Percentiles rank a stretch among this genome's conserved stretches.
phyloP scores from a whole-genome alignment of 768 basidiomycete species.

The Strobilomyces dryophilus region DNA sequence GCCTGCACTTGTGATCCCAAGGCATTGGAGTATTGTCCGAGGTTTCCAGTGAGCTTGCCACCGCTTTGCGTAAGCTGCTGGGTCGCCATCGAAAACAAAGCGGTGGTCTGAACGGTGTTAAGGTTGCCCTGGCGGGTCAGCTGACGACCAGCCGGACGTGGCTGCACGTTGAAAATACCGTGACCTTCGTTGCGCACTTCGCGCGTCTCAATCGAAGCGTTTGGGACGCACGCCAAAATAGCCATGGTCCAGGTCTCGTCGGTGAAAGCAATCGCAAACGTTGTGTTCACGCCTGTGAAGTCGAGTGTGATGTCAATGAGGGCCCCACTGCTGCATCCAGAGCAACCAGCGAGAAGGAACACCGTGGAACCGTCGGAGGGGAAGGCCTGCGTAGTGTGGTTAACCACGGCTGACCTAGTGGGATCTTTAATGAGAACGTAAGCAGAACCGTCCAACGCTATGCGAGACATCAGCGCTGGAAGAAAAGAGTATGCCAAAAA shows the following conservation, averaged over 20 bases:
- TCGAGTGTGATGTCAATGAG: conserved; percentile 8
- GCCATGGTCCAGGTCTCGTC: conserved; percentile 22
- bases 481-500: neutral
- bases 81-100: conserved; percentile 21
- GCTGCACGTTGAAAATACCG: conserved; percentile 18
- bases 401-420: conserved; percentile 5
- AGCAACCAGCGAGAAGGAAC: conserved; percentile 21
- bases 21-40: accelerated
- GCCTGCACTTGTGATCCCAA: conserved; percentile 19
- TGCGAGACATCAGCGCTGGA: neutral
- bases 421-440: conserved; percentile 2
- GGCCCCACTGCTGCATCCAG: conserved; percentile 7
- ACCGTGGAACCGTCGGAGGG: conserved; percentile 22
- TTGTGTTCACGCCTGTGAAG: conserved; percentile 7
- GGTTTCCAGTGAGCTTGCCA: neutral
- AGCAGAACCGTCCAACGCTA: neutral
- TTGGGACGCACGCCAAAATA: conserved; percentile 20
- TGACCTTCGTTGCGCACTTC: conserved; percentile 22
- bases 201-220: conserved; percentile 24
- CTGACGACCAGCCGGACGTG: conserved; percentile 3
- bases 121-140: conserved; percentile 23
- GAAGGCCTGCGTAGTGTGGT: conserved; percentile 19
- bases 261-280: conserved; percentile 9
- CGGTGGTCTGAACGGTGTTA: conserved; percentile 19
- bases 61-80: conserved; percentile 3